These are phyloP conservation scores for Solanum lycopersicoides DNA, from an alignment of 257 asterid genomes.

Conservation along the genomic window DNA sequence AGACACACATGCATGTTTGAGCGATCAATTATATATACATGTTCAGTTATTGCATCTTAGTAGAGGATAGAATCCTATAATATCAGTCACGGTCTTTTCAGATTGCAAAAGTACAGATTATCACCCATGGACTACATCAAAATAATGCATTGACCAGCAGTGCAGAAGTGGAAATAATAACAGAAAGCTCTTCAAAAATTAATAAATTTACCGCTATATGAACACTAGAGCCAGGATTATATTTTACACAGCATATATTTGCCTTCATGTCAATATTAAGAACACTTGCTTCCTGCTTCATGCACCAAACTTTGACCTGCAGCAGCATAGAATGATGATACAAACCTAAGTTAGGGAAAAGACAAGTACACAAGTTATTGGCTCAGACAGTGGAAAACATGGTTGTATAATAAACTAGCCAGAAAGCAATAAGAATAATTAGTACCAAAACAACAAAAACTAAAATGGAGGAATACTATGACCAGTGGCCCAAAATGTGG, in stretches of 20 bases:
- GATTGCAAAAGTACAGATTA: background rate
- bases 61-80: background rate
- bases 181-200: background rate
- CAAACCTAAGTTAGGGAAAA: background rate
- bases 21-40: background rate
- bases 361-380: background rate
- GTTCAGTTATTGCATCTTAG: background rate
- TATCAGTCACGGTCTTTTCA: background rate
- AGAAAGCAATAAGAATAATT: background rate
- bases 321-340: constrained; percentile 1
- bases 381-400: background rate
- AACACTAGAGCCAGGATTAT: constrained; percentile 33
- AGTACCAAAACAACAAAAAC: background rate
- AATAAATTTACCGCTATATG: constrained; percentile 21
- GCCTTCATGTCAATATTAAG: constrained; percentile 40
- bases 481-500: background rate
- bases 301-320: constrained; percentile 45
- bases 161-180: background rate
- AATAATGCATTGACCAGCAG: background rate
- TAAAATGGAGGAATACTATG: background rate
- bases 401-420: background rate
- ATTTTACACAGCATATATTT: constrained; percentile 37
- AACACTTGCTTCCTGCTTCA: constrained; percentile 34
- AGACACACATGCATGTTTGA: background rate
- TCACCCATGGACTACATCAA: background rate